Evolutionary conservation across 2,329 filamentous ascomycete species (phyloP).

Genomic region (Clarireedia sp.): DNA sequence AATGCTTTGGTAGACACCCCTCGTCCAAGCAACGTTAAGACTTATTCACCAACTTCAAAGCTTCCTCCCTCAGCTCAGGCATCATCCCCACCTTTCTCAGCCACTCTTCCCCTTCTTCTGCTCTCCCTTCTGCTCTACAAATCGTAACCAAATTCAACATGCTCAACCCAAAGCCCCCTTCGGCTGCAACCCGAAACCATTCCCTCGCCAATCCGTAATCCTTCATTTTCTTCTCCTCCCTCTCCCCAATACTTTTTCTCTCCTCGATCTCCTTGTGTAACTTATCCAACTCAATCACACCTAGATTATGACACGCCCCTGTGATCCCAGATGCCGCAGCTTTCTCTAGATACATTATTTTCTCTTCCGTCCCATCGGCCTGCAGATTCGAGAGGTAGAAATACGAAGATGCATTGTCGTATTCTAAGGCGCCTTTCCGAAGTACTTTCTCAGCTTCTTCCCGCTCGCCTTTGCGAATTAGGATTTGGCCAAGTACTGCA

Average conservation of each 20-base stretch:
- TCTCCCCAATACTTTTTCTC: too few species aligned
- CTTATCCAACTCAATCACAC: constrained; percentile 21
- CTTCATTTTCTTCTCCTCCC: constrained; percentile 4
- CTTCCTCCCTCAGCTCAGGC: constrained; percentile 10
- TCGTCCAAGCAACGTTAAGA: not conserved
- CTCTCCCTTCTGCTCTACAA: constrained; percentile 17
- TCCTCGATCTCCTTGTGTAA: constrained; percentile 5
- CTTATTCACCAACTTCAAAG: not conserved
- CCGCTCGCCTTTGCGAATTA: constrained; percentile 12
- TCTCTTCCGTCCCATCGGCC: constrained; percentile 12
- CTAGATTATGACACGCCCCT: constrained; percentile 27
- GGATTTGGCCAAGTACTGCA: constrained; percentile 16
- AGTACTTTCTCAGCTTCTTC: constrained; percentile 20
- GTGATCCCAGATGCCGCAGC: constrained; percentile 25
- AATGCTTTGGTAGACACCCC: too few species aligned
- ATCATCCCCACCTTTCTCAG: constrained; percentile 17
- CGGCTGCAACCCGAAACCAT: constrained; percentile 25
- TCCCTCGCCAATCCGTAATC: constrained; percentile 26
- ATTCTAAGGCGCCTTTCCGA: constrained; percentile 25
- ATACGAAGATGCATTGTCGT: constrained; percentile 26
- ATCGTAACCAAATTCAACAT: constrained; percentile 26
- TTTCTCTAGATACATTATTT: constrained; percentile 24
- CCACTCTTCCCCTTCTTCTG: constrained; percentile 19
- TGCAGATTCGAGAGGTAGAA: constrained; percentile 25
- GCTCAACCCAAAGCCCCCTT: constrained; percentile 20